A percentile compares a stretch with the other conserved stretches of the same genome.
phyloP scores from a whole-genome alignment of 805 yeast genomes.

The Wickerhamomyces silvicola region DNA sequence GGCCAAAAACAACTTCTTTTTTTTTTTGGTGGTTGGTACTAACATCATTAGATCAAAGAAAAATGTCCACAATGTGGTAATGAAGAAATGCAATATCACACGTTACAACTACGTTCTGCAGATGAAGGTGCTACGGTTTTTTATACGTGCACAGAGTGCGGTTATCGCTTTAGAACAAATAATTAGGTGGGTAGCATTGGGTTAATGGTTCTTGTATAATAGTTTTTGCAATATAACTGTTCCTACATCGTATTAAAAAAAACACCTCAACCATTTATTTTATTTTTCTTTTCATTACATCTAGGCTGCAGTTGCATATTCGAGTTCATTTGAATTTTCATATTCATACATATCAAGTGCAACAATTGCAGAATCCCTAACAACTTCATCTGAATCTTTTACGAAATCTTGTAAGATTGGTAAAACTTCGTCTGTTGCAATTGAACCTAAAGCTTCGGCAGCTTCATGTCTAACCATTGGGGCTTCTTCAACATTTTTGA shows the following conservation, averaged over 20 bases:
- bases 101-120: slow-evolving; percentile 93
- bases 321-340: slow-evolving; percentile 78
- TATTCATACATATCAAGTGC: slow-evolving; percentile 98
- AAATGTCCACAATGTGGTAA: slow-evolving; percentile 98
- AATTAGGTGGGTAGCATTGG: slow-evolving; percentile 30
- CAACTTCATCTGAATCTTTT: slow-evolving; percentile 80
- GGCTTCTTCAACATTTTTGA: slow-evolving; percentile 74
- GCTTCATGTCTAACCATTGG: slow-evolving; percentile 99
- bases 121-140: slow-evolving; percentile 99
- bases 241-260: too few relatives aligned
- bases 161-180: slow-evolving; percentile 90
- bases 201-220: slow-evolving; percentile 1
- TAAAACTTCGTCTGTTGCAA: slow-evolving; percentile 91
- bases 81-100: slow-evolving; percentile 97
- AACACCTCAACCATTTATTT: too few relatives aligned
- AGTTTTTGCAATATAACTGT: slow-evolving; percentile 4
- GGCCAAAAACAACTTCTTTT: too few relatives aligned
- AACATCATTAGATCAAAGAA: too few relatives aligned
- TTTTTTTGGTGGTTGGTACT: too few relatives aligned
- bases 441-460: slow-evolving; percentile 96
- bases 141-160: slow-evolving; percentile 91
- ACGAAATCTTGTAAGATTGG: slow-evolving; percentile 79
- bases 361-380: slow-evolving; percentile 93
- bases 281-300: too few relatives aligned
- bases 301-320: slow-evolving; percentile 43